Evolutionary conservation across 441 rosid genomes (phyloP).

Genomic region (Aleurites moluccanus): DNA sequence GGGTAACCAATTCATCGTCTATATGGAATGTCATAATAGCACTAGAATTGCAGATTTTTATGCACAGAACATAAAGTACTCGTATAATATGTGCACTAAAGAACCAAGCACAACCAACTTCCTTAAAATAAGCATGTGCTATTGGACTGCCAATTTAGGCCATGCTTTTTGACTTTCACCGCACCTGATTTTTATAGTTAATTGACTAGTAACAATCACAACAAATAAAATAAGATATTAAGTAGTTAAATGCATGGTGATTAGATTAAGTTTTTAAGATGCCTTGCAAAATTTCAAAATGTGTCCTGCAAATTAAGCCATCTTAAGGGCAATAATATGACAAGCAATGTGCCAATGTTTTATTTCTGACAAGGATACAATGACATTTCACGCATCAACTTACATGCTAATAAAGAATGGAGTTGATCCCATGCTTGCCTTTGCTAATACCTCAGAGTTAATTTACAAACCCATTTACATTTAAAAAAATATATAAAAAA

Average conservation of each 20-base stretch:
- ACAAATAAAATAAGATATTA: neutral
- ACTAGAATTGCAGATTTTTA: neutral
- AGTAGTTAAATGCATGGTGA: neutral
- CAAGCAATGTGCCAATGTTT: neutral
- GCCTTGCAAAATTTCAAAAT: neutral
- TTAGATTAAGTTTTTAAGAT: neutral
- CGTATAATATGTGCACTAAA: neutral
- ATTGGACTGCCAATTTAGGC: neutral
- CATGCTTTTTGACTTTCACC: neutral
- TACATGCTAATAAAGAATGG: neutral
- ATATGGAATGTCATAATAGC: neutral
- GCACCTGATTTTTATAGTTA: neutral
- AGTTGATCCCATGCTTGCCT: constrained; percentile 2
- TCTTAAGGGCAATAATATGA: neutral
- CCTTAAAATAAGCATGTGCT: neutral
- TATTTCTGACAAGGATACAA: neutral
- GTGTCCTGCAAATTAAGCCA: neutral
- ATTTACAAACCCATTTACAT: constrained; percentile 18
- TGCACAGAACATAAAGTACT: neutral
- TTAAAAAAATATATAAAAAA: neutral
- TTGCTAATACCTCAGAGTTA: neutral
- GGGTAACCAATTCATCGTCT: neutral
- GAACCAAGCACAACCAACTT: constrained; percentile 4
- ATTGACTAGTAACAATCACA: neutral
- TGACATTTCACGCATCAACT: constrained; percentile 1